Base-by-base conservation (phyloP, 768 basidiomycete species). In the Serendipita sp. region DNA sequence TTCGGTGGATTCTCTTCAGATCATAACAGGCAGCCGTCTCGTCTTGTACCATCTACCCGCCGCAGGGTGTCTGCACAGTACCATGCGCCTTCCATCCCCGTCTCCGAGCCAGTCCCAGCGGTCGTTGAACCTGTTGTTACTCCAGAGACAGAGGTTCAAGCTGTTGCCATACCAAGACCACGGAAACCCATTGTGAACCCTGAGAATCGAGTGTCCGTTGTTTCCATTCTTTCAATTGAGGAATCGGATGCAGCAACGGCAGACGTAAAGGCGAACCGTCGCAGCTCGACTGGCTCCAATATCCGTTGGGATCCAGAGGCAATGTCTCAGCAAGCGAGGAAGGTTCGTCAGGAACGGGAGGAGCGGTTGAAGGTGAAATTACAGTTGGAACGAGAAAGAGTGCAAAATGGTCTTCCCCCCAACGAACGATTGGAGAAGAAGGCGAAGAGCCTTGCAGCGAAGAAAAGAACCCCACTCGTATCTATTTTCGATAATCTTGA, bases 261-360 rank as follows among this genome's bases (percentile, higher is more conserved):
- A n/a, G 35, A 36, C 56, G 32, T 35, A 28, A 60, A 60, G n/a
- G 16, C 16, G 16, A 35, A 60, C n/a, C 23, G 56, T 28, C 56
- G 56, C 4, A 28, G 23, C 56, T 60, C 56, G 18, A 35, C 56
- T 32, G 56, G 56, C 10, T 60, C 56, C 10, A 60, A 35, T 36
- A 60, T 60, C n/a, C 56, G 56, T n/a, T 60, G 56, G 56, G 56
- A 60, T 36, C 28, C 56, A 4, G 56, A 60, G 23, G 56, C 56
- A 8, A 60, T 60, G 56, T 60, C 56, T 23, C 56, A 35, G 35
- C 23, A 32, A 35, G 56, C 56, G 16, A 30, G 32, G 35, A 60
- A 60, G 56, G 34, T 60, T n/a, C 56, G 56, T 28, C 16, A 60
- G 35, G 56, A 60, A 35, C 3, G 56, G 8, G 56, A 60, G n/a